Base-by-base conservation (phyloP, 2,329 filamentous ascomycete genomes). In the Exophiala sp. region DNA sequence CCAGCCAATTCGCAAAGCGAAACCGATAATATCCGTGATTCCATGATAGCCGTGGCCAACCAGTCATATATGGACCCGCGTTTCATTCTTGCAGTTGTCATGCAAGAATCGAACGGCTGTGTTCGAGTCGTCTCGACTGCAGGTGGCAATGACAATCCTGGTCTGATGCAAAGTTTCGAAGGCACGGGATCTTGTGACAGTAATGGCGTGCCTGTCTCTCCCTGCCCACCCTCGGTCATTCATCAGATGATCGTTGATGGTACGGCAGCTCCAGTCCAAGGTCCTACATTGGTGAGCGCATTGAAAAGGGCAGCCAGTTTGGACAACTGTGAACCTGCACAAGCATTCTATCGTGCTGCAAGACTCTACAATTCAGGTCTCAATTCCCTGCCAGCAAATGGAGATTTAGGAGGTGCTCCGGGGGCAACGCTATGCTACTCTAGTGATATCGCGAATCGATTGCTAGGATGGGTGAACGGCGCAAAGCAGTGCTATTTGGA, bases 31-130 rank as follows among this genome's bases (percentile, higher is more conserved):
- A 55, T 68, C 20, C 55, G 54, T 9, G 52, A 61, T 20, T 52
- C 59, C 7, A 67, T 66, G 29, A 59, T 66, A 29, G 39, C 47
- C 6, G 59, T 67, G 5, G 56, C 66, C 2, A 45, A 54, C 6
- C 47, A 61, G 8, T 57, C 62, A 10, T 40, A 52, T 0, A 61
- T 69, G 7, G 66, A 70, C 49, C 65, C 64, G 33, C 61, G 68
- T 3, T 67, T 68, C 52, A 67, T 69, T 21, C 57, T 71, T 2
- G 68, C 67, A 5, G 59, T 68, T n/a, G 62, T 69, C 10, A 64
- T 69, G 59, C 68, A 71, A 58, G 68, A 70, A 50, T 66, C 64
- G 2, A 54, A 50, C 48, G 62, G 62, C 10, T 65, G 63, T 35
- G 65, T 66, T 36, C 61, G 64, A 10, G 65, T 63, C n/a, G 43